Evolutionary conservation across 345 rosid species (phyloP).

Genomic region (Erucastrum elatum): DNA sequence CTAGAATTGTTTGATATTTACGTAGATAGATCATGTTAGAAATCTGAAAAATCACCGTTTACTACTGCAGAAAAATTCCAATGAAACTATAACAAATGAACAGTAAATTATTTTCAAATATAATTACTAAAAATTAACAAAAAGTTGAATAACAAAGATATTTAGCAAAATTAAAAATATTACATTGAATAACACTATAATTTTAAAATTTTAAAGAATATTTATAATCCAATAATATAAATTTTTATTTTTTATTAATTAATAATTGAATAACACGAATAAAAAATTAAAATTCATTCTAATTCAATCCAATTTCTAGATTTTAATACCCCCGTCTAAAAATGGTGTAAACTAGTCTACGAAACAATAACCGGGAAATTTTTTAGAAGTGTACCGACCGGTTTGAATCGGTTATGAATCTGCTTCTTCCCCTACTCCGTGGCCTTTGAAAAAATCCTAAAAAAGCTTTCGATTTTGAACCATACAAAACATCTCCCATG

Average conservation of each 20-base stretch:
- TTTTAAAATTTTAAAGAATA: too few species aligned
- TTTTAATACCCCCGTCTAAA: not conserved
- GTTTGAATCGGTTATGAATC: slow-evolving; percentile 23
- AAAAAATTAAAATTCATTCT: too few species aligned
- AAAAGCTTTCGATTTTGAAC: slow-evolving; percentile 38
- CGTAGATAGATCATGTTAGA: not conserved
- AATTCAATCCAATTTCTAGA: too few species aligned
- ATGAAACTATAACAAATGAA: not conserved
- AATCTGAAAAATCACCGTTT: not conserved
- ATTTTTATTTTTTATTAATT: too few species aligned
- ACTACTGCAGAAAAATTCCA: not conserved
- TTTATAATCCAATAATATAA: too few species aligned
- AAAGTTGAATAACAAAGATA: too few species aligned
- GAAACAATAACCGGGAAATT: slow-evolving; percentile 7
- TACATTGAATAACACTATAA: too few species aligned
- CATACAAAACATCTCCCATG: slow-evolving; percentile 39
- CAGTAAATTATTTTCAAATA: not conserved
- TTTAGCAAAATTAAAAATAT: too few species aligned
- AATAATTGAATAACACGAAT: too few species aligned
- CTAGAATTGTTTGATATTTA: not conserved
- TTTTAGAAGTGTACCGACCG: slow-evolving; percentile 14
- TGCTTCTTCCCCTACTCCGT: not conserved
- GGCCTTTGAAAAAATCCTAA: slow-evolving; percentile 12
- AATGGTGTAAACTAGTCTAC: not conserved
- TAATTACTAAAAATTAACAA: not conserved